Conservation (phyloP, 768 basidiomycete genomes). For the Tricholomella constricta region DNA sequence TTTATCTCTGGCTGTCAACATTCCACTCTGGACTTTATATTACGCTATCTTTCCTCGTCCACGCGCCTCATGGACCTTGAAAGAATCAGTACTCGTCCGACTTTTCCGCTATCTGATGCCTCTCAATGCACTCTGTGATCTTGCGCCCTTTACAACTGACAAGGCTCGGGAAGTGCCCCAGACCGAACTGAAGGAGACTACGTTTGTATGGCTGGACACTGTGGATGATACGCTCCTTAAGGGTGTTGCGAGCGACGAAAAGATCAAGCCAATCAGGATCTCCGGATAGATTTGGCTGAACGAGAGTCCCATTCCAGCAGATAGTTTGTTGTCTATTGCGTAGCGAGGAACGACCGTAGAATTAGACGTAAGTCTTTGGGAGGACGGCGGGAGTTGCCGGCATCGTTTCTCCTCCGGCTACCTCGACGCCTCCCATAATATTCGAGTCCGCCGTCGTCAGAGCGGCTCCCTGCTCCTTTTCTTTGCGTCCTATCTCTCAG, state of each 20-base stretch:
- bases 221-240: slow-evolving; percentile 9
- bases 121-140: slow-evolving; percentile 17
- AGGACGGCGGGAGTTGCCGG: too few species aligned
- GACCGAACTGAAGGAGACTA: slow-evolving; percentile 21
- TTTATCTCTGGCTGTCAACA: neutral
- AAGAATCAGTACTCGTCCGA: slow-evolving; percentile 19
- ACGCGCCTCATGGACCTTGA: slow-evolving; percentile 24
- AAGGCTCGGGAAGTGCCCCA: slow-evolving; percentile 23
- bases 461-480: too few species aligned
- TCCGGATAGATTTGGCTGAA: slow-evolving; percentile 29
- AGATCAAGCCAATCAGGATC: slow-evolving; percentile 18
- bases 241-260: slow-evolving; percentile 18
- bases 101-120: slow-evolving; percentile 25
- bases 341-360: too few species aligned
- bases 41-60: slow-evolving; percentile 18
- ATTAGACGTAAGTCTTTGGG: too few species aligned
- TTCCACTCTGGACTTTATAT: slow-evolving; percentile 20
- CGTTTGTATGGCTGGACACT: slow-evolving; percentile 25
- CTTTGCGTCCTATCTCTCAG: too few species aligned
- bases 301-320: neutral
- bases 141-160: slow-evolving; percentile 12
- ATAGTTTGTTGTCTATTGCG: too few species aligned
- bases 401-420: too few species aligned
- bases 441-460: too few species aligned
- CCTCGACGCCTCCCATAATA: too few species aligned